Evolutionary conservation across 139 green algal species (phyloP), one percentile per base, ranked within the genome.

Genomic region (Volvox africanus): DNA sequence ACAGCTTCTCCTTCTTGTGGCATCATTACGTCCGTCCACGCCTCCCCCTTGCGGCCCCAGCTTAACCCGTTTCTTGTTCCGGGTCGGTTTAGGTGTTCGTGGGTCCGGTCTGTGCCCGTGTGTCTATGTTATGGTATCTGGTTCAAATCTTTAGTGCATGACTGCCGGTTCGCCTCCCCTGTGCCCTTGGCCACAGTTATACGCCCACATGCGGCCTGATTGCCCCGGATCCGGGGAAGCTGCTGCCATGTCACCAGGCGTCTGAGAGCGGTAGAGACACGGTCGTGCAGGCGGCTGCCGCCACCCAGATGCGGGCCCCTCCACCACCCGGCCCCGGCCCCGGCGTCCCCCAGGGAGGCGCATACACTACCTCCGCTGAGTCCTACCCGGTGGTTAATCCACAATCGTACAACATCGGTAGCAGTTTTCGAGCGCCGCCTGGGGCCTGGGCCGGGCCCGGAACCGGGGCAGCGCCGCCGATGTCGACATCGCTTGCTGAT

Each of bases 141-240:
- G 44, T n/a, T n/a, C n/a, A n/a, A n/a, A n/a, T n/a, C n/a, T n/a
- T n/a, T n/a, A n/a, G n/a, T n/a, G n/a, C n/a, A 2, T 79, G 14
- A 20, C 1, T 79, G 71, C 71, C 14, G 6, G 21, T 5, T 28
- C 24, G 2, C 21, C 2, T 24, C 65, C 65, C 5, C 16, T 28
- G 6, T 73, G 65, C 65, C 65, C 65, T 30, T 73, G 65, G 5
- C 80, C 55, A 19, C 80, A 77, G 61, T 18, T 87, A 77, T 61
- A 61, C 50, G 61, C 81, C 81, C 30, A 78, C 81, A 2, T 87
- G 81, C 81, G 81, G 81, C 18, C 81, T 87, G 30, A 87, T 87
- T 33, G 28, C 32, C 21, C 81, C 81, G 2, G 30, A 61, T 21
- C 81, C 81, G n/a, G n/a, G 75, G 30, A 20, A 87, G 61, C 20